Conservation (phyloP, 2,329 filamentous ascomycete species). For the Beauveria asiatica region DNA sequence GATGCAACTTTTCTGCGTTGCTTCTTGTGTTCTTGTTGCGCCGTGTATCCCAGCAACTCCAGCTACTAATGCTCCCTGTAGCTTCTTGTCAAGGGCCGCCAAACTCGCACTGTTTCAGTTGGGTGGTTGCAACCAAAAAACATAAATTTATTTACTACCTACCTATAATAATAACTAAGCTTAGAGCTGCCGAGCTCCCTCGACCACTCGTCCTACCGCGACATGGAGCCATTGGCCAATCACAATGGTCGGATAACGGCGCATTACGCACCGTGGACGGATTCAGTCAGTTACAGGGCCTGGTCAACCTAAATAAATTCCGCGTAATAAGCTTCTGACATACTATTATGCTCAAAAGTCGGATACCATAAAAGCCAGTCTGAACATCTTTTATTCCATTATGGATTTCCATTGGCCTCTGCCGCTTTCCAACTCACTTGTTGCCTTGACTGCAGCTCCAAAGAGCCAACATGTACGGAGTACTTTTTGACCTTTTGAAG, state of each 20-base stretch:
- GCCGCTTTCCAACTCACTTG: neutral
- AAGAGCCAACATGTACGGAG: neutral
- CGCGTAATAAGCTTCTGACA: neutral
- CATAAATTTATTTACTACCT: no score
- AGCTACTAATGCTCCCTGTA: slow-evolving; percentile 2
- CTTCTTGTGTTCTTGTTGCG: neutral
- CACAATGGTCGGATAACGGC: slow-evolving; percentile 9
- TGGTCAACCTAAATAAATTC: neutral
- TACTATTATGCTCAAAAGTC: no score
- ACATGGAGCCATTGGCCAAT: slow-evolving; percentile 10
- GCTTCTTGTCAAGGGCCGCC: neutral
- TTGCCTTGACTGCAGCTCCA: neutral
- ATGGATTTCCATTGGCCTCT: no score
- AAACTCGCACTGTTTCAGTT: slow-evolving; percentile 4
- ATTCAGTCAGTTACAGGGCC: neutral
- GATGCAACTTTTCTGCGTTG: neutral
- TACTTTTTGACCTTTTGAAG: neutral
- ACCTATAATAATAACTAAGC: no score
- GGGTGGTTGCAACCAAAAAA: neutral
- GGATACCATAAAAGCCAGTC: no score
- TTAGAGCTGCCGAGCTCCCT: no score
- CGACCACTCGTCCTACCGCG: neutral
- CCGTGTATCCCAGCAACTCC: neutral
- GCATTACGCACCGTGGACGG: neutral
- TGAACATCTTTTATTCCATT: no score